Conservation (phyloP, 495 filamentous ascomycete species). For the Penicillium atrosanguineum region DNA sequence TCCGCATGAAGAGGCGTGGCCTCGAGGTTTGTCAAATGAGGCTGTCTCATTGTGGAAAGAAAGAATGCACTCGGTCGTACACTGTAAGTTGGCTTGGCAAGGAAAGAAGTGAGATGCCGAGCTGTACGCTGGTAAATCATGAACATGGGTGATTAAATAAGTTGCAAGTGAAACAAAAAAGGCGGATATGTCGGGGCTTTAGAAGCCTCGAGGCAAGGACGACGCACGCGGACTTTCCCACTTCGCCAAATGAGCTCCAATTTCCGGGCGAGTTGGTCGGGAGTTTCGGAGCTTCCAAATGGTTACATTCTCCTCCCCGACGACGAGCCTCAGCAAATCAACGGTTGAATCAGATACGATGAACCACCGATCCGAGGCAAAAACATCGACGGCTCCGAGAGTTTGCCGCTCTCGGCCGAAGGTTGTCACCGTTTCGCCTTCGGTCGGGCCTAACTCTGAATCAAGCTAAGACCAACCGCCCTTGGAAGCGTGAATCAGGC, state of each 20-base stretch:
- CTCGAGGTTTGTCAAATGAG: not conserved
- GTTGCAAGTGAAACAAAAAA: not conserved
- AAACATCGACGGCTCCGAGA: not conserved
- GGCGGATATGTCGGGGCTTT: not conserved
- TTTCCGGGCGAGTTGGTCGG: not conserved
- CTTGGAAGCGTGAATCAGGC: not conserved
- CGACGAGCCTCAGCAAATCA: not conserved
- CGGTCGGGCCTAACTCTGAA: not conserved
- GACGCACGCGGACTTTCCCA: not conserved
- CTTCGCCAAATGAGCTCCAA: not conserved
- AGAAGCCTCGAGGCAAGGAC: not conserved
- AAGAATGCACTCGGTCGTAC: not conserved
- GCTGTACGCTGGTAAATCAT: not conserved
- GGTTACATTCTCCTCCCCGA: not conserved
- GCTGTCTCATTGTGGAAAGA: not conserved
- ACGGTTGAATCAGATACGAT: not conserved
- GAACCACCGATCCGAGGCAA: not conserved
- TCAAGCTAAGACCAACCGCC: not conserved
- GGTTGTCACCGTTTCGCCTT: not conserved
- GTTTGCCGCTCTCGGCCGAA: not conserved
- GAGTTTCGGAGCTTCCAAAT: not conserved
- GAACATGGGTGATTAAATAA: not conserved
- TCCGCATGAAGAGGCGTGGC: constrained; percentile 4
- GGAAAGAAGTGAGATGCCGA: not conserved
- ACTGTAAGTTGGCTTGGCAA: not conserved